Evolutionary conservation across 2,329 filamentous ascomycete species (phyloP).

Genomic region (Scedosporium apiospermum): DNA sequence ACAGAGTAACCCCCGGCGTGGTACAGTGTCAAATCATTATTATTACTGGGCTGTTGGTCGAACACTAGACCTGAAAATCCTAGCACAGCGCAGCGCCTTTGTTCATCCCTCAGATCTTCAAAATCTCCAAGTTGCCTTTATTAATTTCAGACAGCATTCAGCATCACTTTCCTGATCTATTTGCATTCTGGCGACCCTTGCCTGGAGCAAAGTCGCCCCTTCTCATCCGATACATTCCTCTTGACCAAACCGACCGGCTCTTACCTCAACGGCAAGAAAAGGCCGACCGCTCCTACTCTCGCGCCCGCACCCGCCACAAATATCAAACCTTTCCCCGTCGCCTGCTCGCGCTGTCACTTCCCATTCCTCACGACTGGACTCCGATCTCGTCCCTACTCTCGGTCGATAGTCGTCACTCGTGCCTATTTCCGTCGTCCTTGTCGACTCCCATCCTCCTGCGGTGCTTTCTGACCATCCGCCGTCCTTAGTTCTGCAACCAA

Average conservation of each 20-base stretch:
- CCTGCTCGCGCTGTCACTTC: background rate
- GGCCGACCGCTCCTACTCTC: background rate
- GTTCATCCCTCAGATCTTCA: background rate
- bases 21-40: background rate
- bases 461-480: background rate
- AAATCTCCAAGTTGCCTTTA: background rate
- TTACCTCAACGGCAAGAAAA: background rate
- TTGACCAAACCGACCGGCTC: background rate
- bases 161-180: background rate
- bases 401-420: background rate
- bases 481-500: background rate
- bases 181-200: constrained; percentile 2
- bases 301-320: background rate
- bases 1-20: no score
- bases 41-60: background rate
- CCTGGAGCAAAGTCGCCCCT: constrained; percentile 6
- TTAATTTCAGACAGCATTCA: background rate
- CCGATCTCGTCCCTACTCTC: background rate
- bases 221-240: background rate
- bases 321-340: background rate
- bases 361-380: background rate
- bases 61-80: background rate
- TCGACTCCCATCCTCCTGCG: background rate
- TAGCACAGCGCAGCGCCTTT: background rate
- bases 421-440: background rate